phyloP scores from a whole-genome alignment of 371 early-diverging fungal genomes.

The Vairimorpha apis region DNA sequence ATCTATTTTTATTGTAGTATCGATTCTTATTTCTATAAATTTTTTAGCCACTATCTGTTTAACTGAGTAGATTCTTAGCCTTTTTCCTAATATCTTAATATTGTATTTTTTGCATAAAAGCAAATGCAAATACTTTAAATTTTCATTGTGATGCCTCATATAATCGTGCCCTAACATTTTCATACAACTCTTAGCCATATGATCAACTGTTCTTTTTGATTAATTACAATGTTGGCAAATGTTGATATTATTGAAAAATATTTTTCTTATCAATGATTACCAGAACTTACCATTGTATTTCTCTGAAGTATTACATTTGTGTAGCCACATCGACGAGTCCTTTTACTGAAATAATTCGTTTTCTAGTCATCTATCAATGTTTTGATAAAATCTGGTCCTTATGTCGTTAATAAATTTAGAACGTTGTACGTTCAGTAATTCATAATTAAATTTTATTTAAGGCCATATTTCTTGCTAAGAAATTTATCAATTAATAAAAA shows the following conservation, averaged over 20 bases:
- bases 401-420: too few species aligned
- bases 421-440: too few species aligned
- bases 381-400: too few species aligned
- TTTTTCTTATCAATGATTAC: too few species aligned
- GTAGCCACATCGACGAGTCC: too few species aligned
- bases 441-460: too few species aligned
- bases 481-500: too few species aligned
- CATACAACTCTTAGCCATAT: background rate
- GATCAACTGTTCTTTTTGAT: background rate
- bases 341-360: too few species aligned
- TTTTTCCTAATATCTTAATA: background rate
- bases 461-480: too few species aligned
- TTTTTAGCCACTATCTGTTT: background rate
- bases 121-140: background rate
- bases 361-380: too few species aligned
- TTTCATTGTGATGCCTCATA: background rate
- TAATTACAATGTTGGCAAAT: background rate
- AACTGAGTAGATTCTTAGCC: background rate
- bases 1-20: background rate
- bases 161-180: background rate
- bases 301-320: too few species aligned
- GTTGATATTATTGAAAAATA: background rate
- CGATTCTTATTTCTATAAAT: background rate
- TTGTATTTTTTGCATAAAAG: background rate
- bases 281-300: too few species aligned